Percentiles rank a stretch among this genome's conserved stretches.
Conservation (phyloP, 192 early-diverging fungal genomes). For the Coemansia sp. region DNA sequence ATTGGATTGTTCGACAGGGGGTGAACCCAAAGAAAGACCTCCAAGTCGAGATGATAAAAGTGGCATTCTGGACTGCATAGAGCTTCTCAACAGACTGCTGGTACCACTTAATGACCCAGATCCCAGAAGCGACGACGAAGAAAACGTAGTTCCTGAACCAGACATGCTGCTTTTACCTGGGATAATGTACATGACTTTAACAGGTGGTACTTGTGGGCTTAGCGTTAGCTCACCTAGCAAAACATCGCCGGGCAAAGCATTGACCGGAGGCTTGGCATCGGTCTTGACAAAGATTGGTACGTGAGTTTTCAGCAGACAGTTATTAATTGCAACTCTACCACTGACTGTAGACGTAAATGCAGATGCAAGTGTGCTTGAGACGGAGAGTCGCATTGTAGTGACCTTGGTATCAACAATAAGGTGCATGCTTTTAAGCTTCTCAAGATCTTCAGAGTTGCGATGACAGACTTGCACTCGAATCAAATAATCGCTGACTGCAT, state of each 20-base stretch:
- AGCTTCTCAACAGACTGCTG: too few species aligned
- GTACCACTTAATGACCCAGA: too few species aligned
- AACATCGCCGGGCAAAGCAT: slow-evolving; percentile 75
- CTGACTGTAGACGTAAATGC: slow-evolving; percentile 56
- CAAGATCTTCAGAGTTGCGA: slow-evolving; percentile 63
- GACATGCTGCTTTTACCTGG: slow-evolving; percentile 35
- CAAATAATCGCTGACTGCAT: slow-evolving; percentile 77
- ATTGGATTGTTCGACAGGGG: too few species aligned
- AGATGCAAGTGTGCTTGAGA: slow-evolving; percentile 27
- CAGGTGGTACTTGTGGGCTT: slow-evolving; percentile 18
- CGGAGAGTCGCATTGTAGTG: slow-evolving; percentile 48
- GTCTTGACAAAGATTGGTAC: slow-evolving; percentile 41
- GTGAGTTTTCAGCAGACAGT: slow-evolving; percentile 56
- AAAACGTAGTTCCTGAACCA: too few species aligned
- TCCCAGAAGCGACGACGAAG: too few species aligned
- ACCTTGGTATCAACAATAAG: slow-evolving; percentile 64
- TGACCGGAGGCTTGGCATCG: slow-evolving; percentile 51
- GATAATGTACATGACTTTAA: slow-evolving; percentile 51
- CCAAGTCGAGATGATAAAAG: too few species aligned
- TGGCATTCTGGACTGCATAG: too few species aligned
- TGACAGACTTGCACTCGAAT: slow-evolving; percentile 76
- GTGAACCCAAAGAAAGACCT: too few species aligned
- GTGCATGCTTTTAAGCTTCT: slow-evolving; percentile 62
- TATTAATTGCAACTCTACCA: slow-evolving; percentile 52
- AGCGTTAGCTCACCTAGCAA: slow-evolving; percentile 68